phyloP scores from a whole-genome alignment of 257 asterid species.

The Nyctanthes arbortristis region DNA sequence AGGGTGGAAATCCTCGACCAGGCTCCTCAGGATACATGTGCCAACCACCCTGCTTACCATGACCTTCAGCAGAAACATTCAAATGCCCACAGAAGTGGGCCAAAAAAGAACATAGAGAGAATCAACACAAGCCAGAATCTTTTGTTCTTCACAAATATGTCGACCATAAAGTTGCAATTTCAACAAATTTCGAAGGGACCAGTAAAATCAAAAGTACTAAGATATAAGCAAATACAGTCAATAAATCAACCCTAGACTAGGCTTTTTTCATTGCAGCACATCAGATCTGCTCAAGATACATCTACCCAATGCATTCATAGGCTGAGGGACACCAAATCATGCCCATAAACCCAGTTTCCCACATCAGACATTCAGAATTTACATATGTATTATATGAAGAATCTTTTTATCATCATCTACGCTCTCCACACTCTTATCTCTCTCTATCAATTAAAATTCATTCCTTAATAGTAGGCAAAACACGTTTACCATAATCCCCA shows the following conservation, averaged over 20 bases:
- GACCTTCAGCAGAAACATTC: conserved; percentile 71
- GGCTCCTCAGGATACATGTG: conserved; percentile 69
- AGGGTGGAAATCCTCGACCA: conserved; percentile 62
- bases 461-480: background rate
- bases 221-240: conserved; percentile 31
- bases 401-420: conserved; percentile 17
- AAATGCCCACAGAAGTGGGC: conserved; percentile 33
- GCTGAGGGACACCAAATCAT: background rate
- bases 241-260: conserved; percentile 14
- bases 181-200: conserved; percentile 1
- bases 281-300: conserved; percentile 51
- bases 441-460: background rate
- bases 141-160: conserved; percentile 13
- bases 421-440: background rate
- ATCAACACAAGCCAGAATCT: conserved; percentile 27
- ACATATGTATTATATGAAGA: conserved; percentile 1
- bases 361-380: conserved; percentile 5
- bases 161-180: background rate
- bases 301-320: conserved; percentile 3
- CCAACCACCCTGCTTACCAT: conserved; percentile 96
- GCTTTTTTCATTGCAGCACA: conserved; percentile 8
- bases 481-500: background rate
- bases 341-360: conserved; percentile 20
- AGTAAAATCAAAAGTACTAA: conserved; percentile 20
- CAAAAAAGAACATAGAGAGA: conserved; percentile 22